A percentile compares a stretch with the other conserved stretches of the same genome.
phyloP scores from a whole-genome alignment of 1,284 basidiomycete species.

The Fomes fomentarius region DNA sequence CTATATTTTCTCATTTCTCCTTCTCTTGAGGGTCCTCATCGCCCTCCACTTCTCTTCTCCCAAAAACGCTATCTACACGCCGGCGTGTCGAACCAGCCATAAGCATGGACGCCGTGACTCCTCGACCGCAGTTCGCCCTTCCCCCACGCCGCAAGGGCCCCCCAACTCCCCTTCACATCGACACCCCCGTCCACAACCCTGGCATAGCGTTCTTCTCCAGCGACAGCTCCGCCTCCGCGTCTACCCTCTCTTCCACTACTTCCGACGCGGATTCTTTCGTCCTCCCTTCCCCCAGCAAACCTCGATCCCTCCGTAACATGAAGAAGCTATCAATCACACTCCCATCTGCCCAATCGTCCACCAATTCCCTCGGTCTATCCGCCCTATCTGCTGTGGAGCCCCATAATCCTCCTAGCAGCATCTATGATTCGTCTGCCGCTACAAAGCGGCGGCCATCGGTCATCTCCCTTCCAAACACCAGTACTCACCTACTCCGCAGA shows the following conservation, averaged over 20 bases:
- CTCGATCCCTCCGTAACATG: conserved; percentile 62
- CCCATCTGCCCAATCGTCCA: conserved; percentile 61
- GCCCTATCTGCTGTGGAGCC: conserved; percentile 33
- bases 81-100: conserved; percentile 48
- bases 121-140: conserved; percentile 34
- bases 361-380: conserved; percentile 48
- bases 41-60: conserved; percentile 11
- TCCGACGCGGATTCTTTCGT: conserved; percentile 55
- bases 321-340: conserved; percentile 76
- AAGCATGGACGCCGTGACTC: conserved; percentile 42
- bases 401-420: conserved; percentile 27
- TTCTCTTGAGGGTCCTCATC: conserved; percentile 15
- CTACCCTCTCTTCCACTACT: conserved; percentile 54
- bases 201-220: conserved; percentile 52
- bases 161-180: conserved; percentile 60
- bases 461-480: conserved; percentile 60
- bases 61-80: conserved; percentile 41
- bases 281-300: conserved; percentile 44
- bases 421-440: conserved; percentile 36
- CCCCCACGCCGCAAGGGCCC: conserved; percentile 57
- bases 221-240: conserved; percentile 48
- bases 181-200: conserved; percentile 50
- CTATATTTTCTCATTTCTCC: conserved; percentile 32
- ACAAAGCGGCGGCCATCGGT: conserved; percentile 57
- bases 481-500: conserved; percentile 55